Conservation (phyloP, 257 asterid species). For the Thymus quinquecostatus region DNA sequence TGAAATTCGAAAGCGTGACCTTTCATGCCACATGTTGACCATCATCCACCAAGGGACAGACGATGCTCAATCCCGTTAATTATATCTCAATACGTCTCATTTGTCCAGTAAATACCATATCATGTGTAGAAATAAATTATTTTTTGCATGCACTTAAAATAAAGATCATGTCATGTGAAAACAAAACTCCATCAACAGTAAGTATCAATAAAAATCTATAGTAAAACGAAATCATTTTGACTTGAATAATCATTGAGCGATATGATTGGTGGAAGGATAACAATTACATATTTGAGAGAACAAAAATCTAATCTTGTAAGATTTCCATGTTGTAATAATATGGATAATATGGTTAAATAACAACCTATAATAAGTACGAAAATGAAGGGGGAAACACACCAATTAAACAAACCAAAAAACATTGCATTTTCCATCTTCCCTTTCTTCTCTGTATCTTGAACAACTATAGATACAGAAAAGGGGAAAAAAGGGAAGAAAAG, state of each 20-base stretch:
- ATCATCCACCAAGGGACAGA: too few species aligned
- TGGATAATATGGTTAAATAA: not conserved
- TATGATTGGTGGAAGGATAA: conserved; percentile 14
- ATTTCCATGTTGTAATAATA: not conserved
- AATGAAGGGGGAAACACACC: conserved; percentile 36
- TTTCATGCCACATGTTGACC: too few species aligned
- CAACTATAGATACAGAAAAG: conserved; percentile 33
- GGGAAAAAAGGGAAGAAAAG: not conserved
- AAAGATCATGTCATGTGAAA: too few species aligned
- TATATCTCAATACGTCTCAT: too few species aligned
- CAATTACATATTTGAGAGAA: not conserved
- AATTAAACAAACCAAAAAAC: conserved; percentile 26
- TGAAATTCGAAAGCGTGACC: too few species aligned
- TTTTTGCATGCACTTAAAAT: too few species aligned
- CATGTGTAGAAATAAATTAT: too few species aligned
- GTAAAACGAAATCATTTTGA: too few species aligned
- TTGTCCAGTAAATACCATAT: too few species aligned
- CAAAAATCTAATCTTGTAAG: not conserved
- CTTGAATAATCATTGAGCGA: conserved; percentile 14
- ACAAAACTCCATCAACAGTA: too few species aligned
- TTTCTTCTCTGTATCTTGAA: conserved; percentile 24
- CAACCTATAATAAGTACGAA: conserved; percentile 25
- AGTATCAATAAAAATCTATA: too few species aligned
- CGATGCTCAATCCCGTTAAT: too few species aligned
- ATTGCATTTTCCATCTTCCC: conserved; percentile 14